A percentile compares a stretch with the other conserved stretches of the same genome.
phyloP scores from a whole-genome alignment of 371 early-diverging fungal genomes.

The Mucor racemosus region DNA sequence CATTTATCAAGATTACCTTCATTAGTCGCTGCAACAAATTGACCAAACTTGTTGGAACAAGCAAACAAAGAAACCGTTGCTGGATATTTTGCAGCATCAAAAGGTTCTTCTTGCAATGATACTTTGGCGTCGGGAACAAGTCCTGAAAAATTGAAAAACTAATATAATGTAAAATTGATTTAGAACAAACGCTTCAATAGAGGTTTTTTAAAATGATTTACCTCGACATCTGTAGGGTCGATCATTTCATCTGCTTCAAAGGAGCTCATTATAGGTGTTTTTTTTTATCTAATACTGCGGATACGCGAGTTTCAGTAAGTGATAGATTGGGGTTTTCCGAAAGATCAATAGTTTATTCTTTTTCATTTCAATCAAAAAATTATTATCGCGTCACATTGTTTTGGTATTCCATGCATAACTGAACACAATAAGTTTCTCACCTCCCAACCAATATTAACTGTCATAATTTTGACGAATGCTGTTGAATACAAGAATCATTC shows the following conservation, averaged over 20 bases:
- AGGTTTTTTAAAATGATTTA: constrained; percentile 1
- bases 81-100: constrained; percentile 32
- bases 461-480: too few relatives aligned
- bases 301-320: background rate
- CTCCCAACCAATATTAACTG: too few relatives aligned
- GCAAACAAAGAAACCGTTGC: constrained; percentile 41
- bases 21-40: constrained; percentile 43
- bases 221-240: constrained; percentile 31
- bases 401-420: too few relatives aligned
- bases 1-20: constrained; percentile 28
- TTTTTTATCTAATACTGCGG: background rate
- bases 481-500: too few relatives aligned
- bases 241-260: constrained; percentile 22
- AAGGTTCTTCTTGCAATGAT: constrained; percentile 37
- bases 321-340: too few relatives aligned
- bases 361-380: too few relatives aligned
- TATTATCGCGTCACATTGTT: too few relatives aligned
- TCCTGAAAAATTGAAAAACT: constrained; percentile 46
- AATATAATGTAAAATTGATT: background rate
- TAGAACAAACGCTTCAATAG: too few relatives aligned
- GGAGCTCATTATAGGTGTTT: constrained; percentile 7
- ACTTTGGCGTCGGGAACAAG: constrained; percentile 50
- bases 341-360: too few relatives aligned
- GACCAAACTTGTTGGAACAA: constrained; percentile 42
- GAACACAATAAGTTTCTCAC: too few relatives aligned